These are phyloP conservation scores for Barbatosphaeria neglecta DNA, from an alignment of 495 filamentous ascomycete species.

Conservation along the genomic window DNA sequence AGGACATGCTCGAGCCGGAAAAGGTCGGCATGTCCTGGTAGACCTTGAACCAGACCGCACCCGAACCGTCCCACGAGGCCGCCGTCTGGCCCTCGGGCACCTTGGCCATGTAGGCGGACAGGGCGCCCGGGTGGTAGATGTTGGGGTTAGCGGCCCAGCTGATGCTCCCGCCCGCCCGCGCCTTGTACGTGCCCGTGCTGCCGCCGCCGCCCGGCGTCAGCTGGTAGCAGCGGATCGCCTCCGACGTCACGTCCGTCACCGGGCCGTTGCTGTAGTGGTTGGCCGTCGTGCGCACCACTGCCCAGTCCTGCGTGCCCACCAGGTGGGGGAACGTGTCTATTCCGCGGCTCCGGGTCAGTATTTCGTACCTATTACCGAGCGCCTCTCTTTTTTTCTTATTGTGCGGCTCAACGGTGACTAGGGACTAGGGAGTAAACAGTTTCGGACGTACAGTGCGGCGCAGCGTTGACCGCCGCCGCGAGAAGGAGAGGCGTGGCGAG, in stretches of 20 bases:
- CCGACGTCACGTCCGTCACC: constrained; percentile 29
- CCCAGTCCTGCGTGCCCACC: constrained; percentile 18
- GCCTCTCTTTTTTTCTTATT: no score
- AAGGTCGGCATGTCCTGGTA: constrained; percentile 33
- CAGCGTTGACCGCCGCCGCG: background rate
- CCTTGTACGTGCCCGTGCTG: constrained; percentile 14
- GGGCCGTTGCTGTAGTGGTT: constrained; percentile 31
- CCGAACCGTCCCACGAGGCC: constrained; percentile 32
- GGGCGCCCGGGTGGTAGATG: constrained; percentile 34
- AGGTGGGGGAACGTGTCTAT: constrained; percentile 15
- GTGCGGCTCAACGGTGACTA: no score
- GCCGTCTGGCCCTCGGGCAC: constrained; percentile 28
- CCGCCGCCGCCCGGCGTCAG: constrained; percentile 13
- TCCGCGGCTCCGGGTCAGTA: background rate
- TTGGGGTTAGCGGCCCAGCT: constrained; percentile 28
- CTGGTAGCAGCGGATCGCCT: constrained; percentile 39
- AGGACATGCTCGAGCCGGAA: constrained; percentile 19
- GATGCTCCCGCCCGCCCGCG: constrained; percentile 29
- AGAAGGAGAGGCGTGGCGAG: background rate
- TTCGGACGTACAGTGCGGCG: background rate
- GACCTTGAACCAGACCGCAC: constrained; percentile 45
- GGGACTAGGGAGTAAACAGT: background rate
- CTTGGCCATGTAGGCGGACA: constrained; percentile 35
- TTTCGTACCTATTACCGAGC: no score
- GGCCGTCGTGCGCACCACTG: constrained; percentile 24